A percentile compares a stretch with the other conserved stretches of the same genome.
Conservation (phyloP, 2,329 filamentous ascomycete genomes). For the Hypoxylon sp. region DNA sequence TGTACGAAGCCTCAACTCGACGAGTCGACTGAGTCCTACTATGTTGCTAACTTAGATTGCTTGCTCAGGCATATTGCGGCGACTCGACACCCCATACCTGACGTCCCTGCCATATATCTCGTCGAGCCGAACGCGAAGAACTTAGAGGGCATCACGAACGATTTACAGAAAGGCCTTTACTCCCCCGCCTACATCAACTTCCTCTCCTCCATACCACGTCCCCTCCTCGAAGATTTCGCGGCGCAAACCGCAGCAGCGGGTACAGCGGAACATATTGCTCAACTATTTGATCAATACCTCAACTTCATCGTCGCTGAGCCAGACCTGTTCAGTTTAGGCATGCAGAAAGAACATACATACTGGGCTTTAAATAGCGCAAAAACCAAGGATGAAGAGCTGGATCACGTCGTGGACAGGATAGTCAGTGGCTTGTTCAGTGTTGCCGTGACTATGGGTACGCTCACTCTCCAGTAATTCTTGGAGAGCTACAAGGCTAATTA, state of each 20-base stretch:
- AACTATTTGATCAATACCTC: constrained; percentile 95
- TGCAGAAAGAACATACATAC: constrained; percentile 91
- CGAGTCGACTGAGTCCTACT: not conserved
- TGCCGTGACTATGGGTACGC: constrained; percentile 92
- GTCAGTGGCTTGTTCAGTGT: constrained; percentile 98
- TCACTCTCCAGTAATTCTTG: constrained; percentile 38
- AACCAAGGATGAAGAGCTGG: constrained; percentile 90
- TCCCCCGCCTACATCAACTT: constrained; percentile 97
- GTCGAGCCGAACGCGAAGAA: constrained; percentile 88
- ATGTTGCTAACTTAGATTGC: constrained; percentile 43
- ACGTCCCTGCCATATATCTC: constrained; percentile 97
- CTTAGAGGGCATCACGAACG: constrained; percentile 83
- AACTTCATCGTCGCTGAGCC: constrained; percentile 98
- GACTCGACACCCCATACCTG: constrained; percentile 88
- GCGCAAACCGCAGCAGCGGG: constrained; percentile 85
- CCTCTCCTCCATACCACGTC: constrained; percentile 89
- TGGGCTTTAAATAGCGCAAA: constrained; percentile 96
- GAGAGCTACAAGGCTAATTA: constrained; percentile 33
- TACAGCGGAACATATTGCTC: constrained; percentile 89
- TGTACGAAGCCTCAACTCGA: constrained; percentile 66
- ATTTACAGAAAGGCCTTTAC: constrained; percentile 89
- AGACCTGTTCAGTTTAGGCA: constrained; percentile 92
- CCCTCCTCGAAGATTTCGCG: constrained; percentile 94
- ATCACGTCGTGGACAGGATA: constrained; percentile 87
- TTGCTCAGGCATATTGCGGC: constrained; percentile 79